Evolutionary conservation across 106 monocot genomes (phyloP).

Genomic region (Chionographis japonica): DNA sequence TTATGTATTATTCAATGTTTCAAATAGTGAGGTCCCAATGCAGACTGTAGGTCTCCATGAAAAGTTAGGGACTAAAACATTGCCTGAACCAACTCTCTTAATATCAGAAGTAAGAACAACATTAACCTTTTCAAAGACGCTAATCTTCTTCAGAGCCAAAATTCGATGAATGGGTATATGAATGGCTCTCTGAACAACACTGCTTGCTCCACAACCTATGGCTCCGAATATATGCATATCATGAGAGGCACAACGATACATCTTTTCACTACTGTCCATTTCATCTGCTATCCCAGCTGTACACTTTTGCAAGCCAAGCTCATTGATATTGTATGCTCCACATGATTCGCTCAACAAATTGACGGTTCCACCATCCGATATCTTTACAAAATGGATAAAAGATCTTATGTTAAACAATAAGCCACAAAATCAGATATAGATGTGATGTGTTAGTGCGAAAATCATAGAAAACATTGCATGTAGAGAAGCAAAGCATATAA

Average conservation of each 20-base stretch:
- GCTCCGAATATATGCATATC: slow-evolving; percentile 97
- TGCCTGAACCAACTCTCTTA: too few species aligned
- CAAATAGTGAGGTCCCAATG: background rate
- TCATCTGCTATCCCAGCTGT: slow-evolving; percentile 46
- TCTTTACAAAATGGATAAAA: slow-evolving; percentile 31
- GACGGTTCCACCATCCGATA: slow-evolving; percentile 83
- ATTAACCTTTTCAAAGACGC: slow-evolving; percentile 87
- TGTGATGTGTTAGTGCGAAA: too few species aligned
- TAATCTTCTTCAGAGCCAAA: slow-evolving; percentile 88
- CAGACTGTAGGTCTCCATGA: background rate
- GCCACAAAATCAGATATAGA: background rate
- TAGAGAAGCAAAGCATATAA: too few species aligned
- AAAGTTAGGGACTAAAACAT: background rate
- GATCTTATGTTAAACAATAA: background rate
- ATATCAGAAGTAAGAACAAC: slow-evolving; percentile 10
- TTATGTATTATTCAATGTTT: too few species aligned
- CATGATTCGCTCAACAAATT: slow-evolving; percentile 89
- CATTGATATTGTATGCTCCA: slow-evolving; percentile 88
- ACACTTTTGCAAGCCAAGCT: slow-evolving; percentile 82
- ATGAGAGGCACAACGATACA: slow-evolving; percentile 80
- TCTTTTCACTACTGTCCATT: slow-evolving; percentile 50
- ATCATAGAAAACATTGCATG: too few species aligned
- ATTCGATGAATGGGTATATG: slow-evolving; percentile 77
- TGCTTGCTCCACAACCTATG: slow-evolving; percentile 92
- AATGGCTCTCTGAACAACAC: slow-evolving; percentile 91